phyloP scores from a whole-genome alignment of 2,329 filamentous ascomycete species.

The Aschersonia sp. region DNA sequence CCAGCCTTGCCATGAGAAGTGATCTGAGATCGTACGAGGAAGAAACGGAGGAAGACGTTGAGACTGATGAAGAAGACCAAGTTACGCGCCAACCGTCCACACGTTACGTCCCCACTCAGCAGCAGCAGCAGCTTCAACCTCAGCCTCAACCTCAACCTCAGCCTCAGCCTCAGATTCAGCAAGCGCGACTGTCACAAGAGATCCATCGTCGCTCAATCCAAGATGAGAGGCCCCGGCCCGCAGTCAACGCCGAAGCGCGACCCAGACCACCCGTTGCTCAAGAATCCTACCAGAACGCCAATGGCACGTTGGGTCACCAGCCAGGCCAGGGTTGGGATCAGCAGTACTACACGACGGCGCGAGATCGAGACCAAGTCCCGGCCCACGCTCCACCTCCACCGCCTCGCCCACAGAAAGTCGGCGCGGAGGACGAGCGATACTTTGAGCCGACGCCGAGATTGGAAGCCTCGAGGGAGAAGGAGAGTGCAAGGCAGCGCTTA shows the following conservation, averaged over 20 bases:
- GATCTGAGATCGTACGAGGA: conserved; percentile 27
- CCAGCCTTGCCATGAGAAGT: conserved; percentile 35
- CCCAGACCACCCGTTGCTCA: conserved; percentile 9
- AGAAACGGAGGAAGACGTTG: conserved; percentile 17
- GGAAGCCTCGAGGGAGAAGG: conserved; percentile 10
- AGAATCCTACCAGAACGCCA: conserved; percentile 8
- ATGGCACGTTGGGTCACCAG: conserved; percentile 9
- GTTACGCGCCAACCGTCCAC: background rate
- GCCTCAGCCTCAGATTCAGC: conserved; percentile 5
- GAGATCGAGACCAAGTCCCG: conserved; percentile 15
- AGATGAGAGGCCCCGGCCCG: conserved; percentile 1
- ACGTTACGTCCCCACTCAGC: background rate
- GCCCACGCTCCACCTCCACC: conserved; percentile 19
- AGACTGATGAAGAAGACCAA: conserved; percentile 17
- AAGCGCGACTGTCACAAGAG: background rate
- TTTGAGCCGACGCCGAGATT: conserved; percentile 13
- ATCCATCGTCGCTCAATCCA: conserved; percentile 2
- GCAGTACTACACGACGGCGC: conserved; percentile 5
- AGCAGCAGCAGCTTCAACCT: conserved; percentile 7
- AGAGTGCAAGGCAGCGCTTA: conserved; percentile 18
- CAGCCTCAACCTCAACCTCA: conserved; percentile 5
- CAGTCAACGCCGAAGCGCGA: conserved; percentile 2
- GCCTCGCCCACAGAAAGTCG: conserved; percentile 22
- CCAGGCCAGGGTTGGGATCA: conserved; percentile 4
- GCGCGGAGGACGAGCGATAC: conserved; percentile 18